phyloP scores from a whole-genome alignment of 257 asterid species.

The Rauvolfia tetraphylla region DNA sequence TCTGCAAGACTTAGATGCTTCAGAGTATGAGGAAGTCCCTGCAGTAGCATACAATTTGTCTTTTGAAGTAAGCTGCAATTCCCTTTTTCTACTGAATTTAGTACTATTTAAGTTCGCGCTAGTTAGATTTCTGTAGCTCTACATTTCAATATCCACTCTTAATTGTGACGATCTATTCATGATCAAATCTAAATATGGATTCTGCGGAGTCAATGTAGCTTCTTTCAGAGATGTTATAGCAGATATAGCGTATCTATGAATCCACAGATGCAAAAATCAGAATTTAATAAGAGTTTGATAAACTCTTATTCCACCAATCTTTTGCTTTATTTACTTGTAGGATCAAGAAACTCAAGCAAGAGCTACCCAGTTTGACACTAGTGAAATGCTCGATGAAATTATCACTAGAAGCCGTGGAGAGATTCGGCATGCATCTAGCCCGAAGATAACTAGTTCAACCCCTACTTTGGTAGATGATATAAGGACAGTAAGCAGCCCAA shows the following conservation, averaged over 20 bases:
- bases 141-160: not conserved
- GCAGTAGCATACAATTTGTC: constrained; percentile 58
- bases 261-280: not conserved
- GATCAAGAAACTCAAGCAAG: constrained; percentile 47
- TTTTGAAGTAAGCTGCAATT: constrained; percentile 48
- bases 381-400: constrained; percentile 70
- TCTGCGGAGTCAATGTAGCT: not conserved
- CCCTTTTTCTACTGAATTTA: not conserved
- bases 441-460: constrained; percentile 64
- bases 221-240: not conserved
- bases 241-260: not conserved
- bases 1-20: constrained; percentile 89
- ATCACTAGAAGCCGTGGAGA: constrained; percentile 93
- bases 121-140: not conserved
- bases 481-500: constrained; percentile 49
- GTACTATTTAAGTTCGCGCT: not conserved
- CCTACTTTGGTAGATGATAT: constrained; percentile 46
- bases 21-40: constrained; percentile 95
- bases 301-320: not conserved
- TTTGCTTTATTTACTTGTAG: constrained; percentile 27
- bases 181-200: not conserved
- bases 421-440: constrained; percentile 65
- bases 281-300: not conserved
- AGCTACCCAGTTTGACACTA: constrained; percentile 37
- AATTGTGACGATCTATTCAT: not conserved